phyloP scores from a whole-genome alignment of 768 basidiomycete species.

The Termitomyces sp. region DNA sequence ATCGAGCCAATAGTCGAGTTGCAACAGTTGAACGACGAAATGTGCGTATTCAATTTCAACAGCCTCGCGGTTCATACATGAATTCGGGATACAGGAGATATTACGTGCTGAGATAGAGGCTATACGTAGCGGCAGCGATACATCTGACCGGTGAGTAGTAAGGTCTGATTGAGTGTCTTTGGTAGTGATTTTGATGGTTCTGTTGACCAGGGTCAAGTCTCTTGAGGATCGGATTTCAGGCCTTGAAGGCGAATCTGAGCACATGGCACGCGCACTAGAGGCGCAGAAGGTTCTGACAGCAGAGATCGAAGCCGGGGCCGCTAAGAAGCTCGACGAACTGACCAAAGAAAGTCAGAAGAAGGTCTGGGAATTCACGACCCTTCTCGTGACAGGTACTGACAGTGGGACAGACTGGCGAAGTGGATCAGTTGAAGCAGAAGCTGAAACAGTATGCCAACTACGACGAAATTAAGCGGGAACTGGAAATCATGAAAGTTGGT shows the following conservation, averaged over 20 bases:
- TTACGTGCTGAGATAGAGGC: conserved; percentile 93
- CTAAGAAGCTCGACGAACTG: conserved; percentile 57
- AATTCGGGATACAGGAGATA: conserved; percentile 58
- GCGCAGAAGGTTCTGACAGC: conserved; percentile 46
- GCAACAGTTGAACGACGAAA: conserved; percentile 92
- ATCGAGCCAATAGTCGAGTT: conserved; percentile 91
- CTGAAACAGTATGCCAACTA: conserved; percentile 80
- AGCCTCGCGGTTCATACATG: neutral
- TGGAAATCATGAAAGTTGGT: conserved; percentile 94
- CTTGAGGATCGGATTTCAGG: conserved; percentile 72
- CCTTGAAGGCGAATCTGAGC: conserved; percentile 72
- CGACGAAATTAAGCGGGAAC: conserved; percentile 95
- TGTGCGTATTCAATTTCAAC: conserved; percentile 35
- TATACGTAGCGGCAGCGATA: conserved; percentile 73
- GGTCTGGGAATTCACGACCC: conserved; percentile 23
- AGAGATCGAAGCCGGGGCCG: conserved; percentile 40
- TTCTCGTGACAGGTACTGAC: neutral
- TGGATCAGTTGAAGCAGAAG: conserved; percentile 61
- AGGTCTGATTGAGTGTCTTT: neutral
- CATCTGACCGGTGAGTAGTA: conserved; percentile 59
- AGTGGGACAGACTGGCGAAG: conserved; percentile 50
- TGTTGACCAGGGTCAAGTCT: conserved; percentile 49
- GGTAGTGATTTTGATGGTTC: neutral
- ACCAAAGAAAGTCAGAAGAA: conserved; percentile 54
- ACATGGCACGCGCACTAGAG: conserved; percentile 62